Evolutionary conservation across 129 eudicot genomes (phyloP).

Genomic region (Escallonia herrerae): DNA sequence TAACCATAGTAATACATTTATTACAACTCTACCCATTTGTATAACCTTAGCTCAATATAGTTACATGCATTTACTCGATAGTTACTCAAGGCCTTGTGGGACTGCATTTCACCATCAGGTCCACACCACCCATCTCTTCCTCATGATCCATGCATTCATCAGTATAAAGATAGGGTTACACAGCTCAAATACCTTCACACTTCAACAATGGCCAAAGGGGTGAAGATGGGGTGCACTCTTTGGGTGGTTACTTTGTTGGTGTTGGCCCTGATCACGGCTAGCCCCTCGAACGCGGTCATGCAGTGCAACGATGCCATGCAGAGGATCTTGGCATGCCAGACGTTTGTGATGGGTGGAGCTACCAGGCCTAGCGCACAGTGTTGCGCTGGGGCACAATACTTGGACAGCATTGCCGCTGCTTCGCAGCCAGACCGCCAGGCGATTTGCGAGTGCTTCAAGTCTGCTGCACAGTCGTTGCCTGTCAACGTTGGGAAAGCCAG

Average conservation of each 20-base stretch:
- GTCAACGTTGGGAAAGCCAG: not conserved
- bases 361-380: not conserved
- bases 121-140: no score
- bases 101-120: no score
- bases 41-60: no score
- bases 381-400: slow-evolving; percentile 1
- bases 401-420: not conserved
- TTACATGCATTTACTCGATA: no score
- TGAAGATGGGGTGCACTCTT: not conserved
- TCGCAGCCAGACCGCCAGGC: slow-evolving; percentile 2
- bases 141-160: no score
- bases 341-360: not conserved
- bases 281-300: not conserved
- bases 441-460: slow-evolving; percentile 21
- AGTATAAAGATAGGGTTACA: no score
- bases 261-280: not conserved
- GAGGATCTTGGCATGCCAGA: slow-evolving; percentile 2
- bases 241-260: not conserved
- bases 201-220: not conserved
- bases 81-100: no score
- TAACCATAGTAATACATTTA: no score
- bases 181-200: no score
- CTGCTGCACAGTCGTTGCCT: not conserved
- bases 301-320: slow-evolving; percentile 5
- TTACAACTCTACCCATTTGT: no score